Evolutionary conservation across 73 alveolate species (phyloP).

Genomic region (Uronychia binucleata): DNA sequence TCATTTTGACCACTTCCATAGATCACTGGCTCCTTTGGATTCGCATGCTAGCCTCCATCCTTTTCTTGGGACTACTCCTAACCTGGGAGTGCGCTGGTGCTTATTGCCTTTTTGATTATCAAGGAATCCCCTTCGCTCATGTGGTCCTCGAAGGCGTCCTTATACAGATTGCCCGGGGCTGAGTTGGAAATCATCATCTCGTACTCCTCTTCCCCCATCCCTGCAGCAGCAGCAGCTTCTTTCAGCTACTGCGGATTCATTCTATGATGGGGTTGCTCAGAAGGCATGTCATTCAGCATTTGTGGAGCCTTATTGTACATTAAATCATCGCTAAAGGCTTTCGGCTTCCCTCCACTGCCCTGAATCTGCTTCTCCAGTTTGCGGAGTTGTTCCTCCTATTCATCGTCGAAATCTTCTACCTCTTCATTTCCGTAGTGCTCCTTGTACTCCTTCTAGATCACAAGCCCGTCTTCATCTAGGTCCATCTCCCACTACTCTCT

Average conservation of each 20-base stretch:
- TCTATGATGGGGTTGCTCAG: no score
- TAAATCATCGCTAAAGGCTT: not conserved
- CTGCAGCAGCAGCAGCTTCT: not conserved
- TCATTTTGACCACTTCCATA: not conserved
- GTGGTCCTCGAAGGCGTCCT: not conserved
- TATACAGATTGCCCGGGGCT: not conserved
- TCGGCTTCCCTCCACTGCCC: not conserved
- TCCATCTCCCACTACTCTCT: not conserved
- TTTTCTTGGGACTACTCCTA: not conserved
- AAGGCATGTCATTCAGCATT: not conserved
- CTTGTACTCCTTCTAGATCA: not conserved
- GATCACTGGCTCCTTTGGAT: no score
- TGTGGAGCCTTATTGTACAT: not conserved
- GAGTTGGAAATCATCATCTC: not conserved
- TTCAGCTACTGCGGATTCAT: no score
- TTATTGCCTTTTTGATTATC: not conserved
- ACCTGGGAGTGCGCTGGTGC: not conserved
- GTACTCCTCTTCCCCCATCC: not conserved
- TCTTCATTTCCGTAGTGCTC: not conserved
- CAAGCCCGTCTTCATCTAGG: not conserved
- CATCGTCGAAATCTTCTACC: not conserved
- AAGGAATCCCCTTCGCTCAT: not conserved
- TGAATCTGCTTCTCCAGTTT: not conserved
- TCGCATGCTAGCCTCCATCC: not conserved
- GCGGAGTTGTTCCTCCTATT: not conserved